phyloP scores from a whole-genome alignment of 176 grass and related monocot genomes.

The bread wheat (Triticum aestivum) region DNA sequence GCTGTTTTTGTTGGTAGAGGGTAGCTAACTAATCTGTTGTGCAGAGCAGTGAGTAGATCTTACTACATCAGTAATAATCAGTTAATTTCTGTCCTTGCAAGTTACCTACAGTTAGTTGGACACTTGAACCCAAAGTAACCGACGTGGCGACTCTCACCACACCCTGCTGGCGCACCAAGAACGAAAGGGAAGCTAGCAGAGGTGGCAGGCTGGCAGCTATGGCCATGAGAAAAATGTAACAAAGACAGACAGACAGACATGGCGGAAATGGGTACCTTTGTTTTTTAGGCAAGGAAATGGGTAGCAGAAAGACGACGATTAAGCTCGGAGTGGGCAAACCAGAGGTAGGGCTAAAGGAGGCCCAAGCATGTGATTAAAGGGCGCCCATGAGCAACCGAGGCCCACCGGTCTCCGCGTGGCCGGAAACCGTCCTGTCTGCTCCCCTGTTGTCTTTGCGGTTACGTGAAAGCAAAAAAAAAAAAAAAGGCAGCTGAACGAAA shows the following conservation, averaged over 20 bases:
- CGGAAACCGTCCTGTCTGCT: constrained; percentile 21
- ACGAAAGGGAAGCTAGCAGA: neutral
- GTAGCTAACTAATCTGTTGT: neutral
- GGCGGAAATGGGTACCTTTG: neutral
- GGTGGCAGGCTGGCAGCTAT: neutral
- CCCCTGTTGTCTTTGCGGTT: constrained; percentile 17
- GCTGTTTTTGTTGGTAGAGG: neutral
- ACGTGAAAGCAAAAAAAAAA: neutral
- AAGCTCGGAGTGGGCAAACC: neutral
- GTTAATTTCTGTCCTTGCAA: constrained; percentile 5
- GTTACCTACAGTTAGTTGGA: constrained; percentile 8
- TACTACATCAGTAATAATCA: neutral
- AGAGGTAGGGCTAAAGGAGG: constrained; percentile 24
- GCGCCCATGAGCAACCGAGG: neutral
- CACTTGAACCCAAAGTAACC: constrained; percentile 3
- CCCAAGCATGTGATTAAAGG: constrained; percentile 26
- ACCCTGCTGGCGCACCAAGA: neutral
- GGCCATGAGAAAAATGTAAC: neutral
- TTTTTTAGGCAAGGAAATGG: neutral
- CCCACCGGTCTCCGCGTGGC: neutral
- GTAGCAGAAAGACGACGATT: neutral
- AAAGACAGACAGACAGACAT: neutral
- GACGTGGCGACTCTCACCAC: neutral
- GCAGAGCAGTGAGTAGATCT: neutral
- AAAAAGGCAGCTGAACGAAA: neutral